Evolutionary conservation across 148 eudicot genomes (phyloP), one percentile per base, ranked within the genome.

Genomic region (Beta vulgaris): DNA sequence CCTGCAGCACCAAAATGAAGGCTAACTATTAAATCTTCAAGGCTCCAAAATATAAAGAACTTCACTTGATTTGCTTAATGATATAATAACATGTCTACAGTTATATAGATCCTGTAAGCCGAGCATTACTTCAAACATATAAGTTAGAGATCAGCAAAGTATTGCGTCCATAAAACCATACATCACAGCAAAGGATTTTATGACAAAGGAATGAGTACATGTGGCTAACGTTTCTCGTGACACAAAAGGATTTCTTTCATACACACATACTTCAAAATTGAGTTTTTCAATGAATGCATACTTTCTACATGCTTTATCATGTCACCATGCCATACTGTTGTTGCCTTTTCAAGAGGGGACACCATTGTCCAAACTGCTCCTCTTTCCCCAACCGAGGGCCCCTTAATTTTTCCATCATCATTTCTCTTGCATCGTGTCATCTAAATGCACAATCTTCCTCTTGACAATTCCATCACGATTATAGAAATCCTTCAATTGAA

Each of bases 1-100:
- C 42, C 78, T 55, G 73, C 25, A 67, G 54, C 16, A 37, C 48
- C 34, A 26, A 64, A 51, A 49, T 51, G 61, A 11, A 36, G 15
- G 9, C 34, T 35, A 34, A 9, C 58, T 37, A 16, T 57, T 28
- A 23, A 58, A 18, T 15, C 31, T 39, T 26, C 9, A 26, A 14
- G 37, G 12, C 65, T 21, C 0, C 0, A 51, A 21, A 62, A n/a
- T 11, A 19, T 32, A 4, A 39, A 62, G 39, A 43, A 23, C 28
- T 59, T 1, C 9, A 3, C 43, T 2, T 25, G 28, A 32, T 32
- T 19, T 11, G 8, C 36, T 48, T 31, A 19, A 7, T 44, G 39
- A 48, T 28, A 28, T 18, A 64, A 19, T 53, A 49, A 34, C 58
- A 62, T 63, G 15, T 13, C 48, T 25, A 44, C 2, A 65, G 18